phyloP scores from a whole-genome alignment of 768 basidiomycete genomes.

The Boletus tylopilopsis region DNA sequence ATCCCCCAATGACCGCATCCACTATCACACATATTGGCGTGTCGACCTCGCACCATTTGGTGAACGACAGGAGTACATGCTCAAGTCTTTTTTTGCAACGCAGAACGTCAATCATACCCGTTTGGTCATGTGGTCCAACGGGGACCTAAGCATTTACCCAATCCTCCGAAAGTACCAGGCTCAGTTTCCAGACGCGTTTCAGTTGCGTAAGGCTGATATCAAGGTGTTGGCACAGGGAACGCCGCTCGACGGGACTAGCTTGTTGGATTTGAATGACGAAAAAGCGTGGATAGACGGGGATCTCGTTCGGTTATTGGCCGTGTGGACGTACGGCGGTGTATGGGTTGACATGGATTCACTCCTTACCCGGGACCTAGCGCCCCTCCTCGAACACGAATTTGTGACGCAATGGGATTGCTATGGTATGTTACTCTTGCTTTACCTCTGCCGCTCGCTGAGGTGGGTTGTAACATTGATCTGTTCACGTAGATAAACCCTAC shows the following conservation, averaged over 20 bases:
- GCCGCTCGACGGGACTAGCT: slow-evolving; percentile 59
- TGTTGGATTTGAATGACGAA: slow-evolving; percentile 61
- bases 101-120: slow-evolving; percentile 64
- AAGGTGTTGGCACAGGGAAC: slow-evolving; percentile 68
- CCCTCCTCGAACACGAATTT: slow-evolving; percentile 90
- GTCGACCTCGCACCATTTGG: slow-evolving; percentile 81
- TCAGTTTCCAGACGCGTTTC: slow-evolving; percentile 68
- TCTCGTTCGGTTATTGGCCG: slow-evolving; percentile 77
- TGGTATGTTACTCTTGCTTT: slow-evolving; percentile 45
- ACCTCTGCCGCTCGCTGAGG: background rate
- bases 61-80: slow-evolving; percentile 82
- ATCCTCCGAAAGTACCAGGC: slow-evolving; percentile 58
- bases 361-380: slow-evolving; percentile 80
- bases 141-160: slow-evolving; percentile 53
- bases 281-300: slow-evolving; percentile 97
- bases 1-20: slow-evolving; percentile 43
- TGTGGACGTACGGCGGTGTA: slow-evolving; percentile 89
- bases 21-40: slow-evolving; percentile 94
- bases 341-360: slow-evolving; percentile 99
- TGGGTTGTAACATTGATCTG: background rate
- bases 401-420: slow-evolving; percentile 99
- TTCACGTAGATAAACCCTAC: slow-evolving; percentile 62
- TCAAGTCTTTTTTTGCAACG: slow-evolving; percentile 92
- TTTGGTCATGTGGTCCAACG: slow-evolving; percentile 91
- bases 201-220: slow-evolving; percentile 68